These are phyloP conservation scores for Dryadomyces quercivorus DNA, from an alignment of 2,329 filamentous ascomycete species.

Conservation along the genomic window DNA sequence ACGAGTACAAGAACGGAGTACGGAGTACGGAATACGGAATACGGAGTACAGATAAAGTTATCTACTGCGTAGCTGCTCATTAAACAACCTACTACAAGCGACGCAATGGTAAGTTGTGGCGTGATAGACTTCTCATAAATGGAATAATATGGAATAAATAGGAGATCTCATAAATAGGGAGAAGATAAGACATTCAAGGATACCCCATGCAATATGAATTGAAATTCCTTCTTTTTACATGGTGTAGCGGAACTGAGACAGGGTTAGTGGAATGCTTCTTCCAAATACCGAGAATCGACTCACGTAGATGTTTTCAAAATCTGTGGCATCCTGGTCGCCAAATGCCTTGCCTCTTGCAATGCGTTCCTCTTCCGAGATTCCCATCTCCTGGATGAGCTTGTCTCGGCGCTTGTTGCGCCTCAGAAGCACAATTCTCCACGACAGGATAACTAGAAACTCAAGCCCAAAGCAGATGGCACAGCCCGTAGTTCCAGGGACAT, in stretches of 20 bases:
- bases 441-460: conserved; percentile 23
- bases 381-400: conserved; percentile 16
- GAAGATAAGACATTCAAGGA: no score
- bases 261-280: background rate
- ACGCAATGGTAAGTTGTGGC: no score
- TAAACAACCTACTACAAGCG: no score
- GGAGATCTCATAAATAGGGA: no score
- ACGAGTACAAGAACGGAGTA: no score
- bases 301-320: conserved; percentile 25
- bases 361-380: conserved; percentile 22
- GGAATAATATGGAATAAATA: no score
- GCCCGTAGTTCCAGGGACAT: background rate
- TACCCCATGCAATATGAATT: no score
- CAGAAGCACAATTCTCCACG: conserved; percentile 27
- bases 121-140: no score
- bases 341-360: conserved; percentile 19
- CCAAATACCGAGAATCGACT: background rate
- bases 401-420: conserved; percentile 25
- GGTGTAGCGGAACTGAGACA: background rate
- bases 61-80: no score
- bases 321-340: conserved; percentile 24
- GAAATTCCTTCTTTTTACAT: background rate
- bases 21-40: no score
- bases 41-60: no score
- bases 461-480: conserved; percentile 21